phyloP scores from a whole-genome alignment of 2,329 filamentous ascomycete genomes.

The Penicillium sumatraense region DNA sequence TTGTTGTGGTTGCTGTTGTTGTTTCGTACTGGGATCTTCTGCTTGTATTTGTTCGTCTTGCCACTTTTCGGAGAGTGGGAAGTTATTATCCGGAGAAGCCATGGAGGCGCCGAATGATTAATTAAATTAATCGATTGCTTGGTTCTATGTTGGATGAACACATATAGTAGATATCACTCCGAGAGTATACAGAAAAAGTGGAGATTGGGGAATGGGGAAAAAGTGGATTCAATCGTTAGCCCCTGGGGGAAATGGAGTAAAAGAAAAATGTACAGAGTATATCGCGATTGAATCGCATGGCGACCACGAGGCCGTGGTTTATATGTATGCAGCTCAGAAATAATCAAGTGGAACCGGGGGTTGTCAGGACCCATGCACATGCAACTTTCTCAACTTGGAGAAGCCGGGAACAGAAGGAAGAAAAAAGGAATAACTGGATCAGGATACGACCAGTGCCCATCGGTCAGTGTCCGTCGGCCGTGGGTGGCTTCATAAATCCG shows the following conservation, averaged over 20 bases:
- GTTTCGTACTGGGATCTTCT: background rate
- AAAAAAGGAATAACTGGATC: no score
- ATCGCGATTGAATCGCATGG: no score
- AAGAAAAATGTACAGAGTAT: background rate
- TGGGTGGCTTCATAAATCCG: background rate
- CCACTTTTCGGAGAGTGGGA: conserved; percentile 17
- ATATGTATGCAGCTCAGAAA: conserved; percentile 2
- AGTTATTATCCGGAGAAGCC: conserved; percentile 6
- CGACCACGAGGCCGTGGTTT: background rate
- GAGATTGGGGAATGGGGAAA: background rate
- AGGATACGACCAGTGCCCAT: background rate
- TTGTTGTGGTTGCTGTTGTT: background rate
- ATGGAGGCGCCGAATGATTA: conserved; percentile 7
- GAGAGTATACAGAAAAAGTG: background rate
- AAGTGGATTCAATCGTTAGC: background rate
- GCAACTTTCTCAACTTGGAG: background rate
- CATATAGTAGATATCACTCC: background rate
- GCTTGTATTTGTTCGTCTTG: conserved; percentile 4
- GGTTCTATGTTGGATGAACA: background rate
- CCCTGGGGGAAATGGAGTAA: background rate
- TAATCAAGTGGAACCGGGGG: background rate
- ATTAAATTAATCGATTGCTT: background rate
- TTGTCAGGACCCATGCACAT: background rate
- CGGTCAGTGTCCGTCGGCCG: background rate
- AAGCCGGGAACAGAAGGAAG: no score